Percentiles rank a stretch among this genome's conserved stretches.
Conservation (phyloP, 2,329 filamentous ascomycete species). For the Graphilbum sp. region DNA sequence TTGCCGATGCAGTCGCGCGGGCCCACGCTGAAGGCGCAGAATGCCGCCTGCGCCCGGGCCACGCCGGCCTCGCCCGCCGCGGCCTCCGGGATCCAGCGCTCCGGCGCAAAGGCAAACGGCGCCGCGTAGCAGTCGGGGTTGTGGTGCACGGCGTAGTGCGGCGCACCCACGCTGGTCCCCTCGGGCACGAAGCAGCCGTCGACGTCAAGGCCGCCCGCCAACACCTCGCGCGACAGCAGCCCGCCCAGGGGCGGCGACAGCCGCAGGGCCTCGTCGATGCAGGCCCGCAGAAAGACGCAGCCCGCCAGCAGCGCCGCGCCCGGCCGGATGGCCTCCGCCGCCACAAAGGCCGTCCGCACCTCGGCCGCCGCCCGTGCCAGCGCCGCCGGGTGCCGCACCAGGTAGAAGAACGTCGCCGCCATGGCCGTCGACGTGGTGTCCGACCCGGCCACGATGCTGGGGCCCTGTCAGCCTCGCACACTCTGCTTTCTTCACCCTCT, state of each 20-base stretch:
- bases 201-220: constrained; percentile 35
- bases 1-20: constrained; percentile 59
- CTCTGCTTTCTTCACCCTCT: too few species aligned
- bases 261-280: constrained; percentile 50
- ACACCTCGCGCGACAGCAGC: constrained; percentile 41
- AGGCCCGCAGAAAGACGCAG: constrained; percentile 44
- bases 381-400: constrained; percentile 32
- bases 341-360: constrained; percentile 31
- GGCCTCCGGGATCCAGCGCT: constrained; percentile 45
- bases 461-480: not conserved
- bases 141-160: constrained; percentile 54
- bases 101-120: constrained; percentile 42
- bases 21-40: constrained; percentile 58
- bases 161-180: constrained; percentile 46
- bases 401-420: constrained; percentile 46
- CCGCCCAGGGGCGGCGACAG: constrained; percentile 44
- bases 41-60: constrained; percentile 45
- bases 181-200: constrained; percentile 37
- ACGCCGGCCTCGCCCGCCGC: constrained; percentile 32
- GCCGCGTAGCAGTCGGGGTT: constrained; percentile 44
- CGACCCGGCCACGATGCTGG: constrained; percentile 50
- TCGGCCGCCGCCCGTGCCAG: constrained; percentile 32
- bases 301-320: constrained; percentile 27
- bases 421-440: constrained; percentile 57
- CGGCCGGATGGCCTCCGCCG: constrained; percentile 37